These are phyloP conservation scores for Agarophyton chilense DNA, from an alignment of 23 red algal genomes.

Conservation along the genomic window DNA sequence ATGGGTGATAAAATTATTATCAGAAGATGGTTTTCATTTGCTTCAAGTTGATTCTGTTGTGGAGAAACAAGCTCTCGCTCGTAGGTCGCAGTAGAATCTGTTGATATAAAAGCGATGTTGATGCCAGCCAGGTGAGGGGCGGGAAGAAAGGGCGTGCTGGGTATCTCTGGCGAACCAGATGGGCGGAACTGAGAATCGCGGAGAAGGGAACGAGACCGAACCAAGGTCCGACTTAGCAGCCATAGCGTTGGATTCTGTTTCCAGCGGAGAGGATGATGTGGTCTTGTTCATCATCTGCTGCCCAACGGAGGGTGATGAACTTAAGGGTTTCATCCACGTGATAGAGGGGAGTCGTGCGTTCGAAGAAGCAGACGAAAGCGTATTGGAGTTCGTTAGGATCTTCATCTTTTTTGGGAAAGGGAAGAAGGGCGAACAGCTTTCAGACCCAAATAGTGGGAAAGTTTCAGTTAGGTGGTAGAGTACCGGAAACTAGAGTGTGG, in stretches of 20 bases:
- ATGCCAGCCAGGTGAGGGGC: no score
- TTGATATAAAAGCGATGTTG: slow-evolving; percentile 33
- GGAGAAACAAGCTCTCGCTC: no score
- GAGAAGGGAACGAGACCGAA: slow-evolving; percentile 9
- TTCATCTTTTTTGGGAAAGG: background rate
- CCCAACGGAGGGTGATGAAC: no score
- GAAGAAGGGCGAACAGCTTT: background rate
- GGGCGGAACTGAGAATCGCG: background rate
- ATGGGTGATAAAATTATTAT: background rate
- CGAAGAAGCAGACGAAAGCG: slow-evolving; percentile 14
- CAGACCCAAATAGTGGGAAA: background rate
- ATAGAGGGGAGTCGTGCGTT: no score
- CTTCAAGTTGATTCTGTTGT: no score
- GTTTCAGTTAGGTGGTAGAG: background rate
- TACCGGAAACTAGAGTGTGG: background rate
- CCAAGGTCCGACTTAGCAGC: background rate
- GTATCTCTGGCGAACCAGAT: background rate
- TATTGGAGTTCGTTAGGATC: no score
- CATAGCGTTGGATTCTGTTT: no score
- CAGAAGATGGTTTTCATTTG: no score
- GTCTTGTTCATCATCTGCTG: background rate
- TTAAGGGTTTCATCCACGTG: no score
- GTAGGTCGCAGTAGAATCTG: background rate
- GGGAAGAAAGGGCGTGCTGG: slow-evolving; percentile 1
- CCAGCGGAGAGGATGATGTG: background rate